phyloP scores from a whole-genome alignment of 2,329 filamentous ascomycete species.

The Tolypocladium nubicola region DNA sequence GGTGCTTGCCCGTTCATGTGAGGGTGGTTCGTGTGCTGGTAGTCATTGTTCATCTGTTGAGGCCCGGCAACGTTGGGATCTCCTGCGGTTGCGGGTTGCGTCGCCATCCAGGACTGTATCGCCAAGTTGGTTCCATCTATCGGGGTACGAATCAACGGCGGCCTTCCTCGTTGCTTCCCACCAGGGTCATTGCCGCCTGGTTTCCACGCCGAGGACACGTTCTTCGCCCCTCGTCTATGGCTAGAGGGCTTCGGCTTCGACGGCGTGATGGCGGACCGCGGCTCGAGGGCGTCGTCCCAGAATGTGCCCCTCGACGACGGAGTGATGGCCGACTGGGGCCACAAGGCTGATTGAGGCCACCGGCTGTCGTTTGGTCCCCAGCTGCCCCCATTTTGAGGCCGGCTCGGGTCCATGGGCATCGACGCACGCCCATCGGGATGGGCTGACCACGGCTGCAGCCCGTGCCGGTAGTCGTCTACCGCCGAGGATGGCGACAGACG shows the following conservation, averaged over 20 bases:
- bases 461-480: conserved; percentile 25
- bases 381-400: conserved; percentile 13
- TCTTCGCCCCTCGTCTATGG: conserved; percentile 63
- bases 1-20: not conserved
- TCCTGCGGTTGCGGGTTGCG: conserved; percentile 29
- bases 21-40: not conserved
- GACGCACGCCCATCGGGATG: conserved; percentile 28
- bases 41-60: not conserved
- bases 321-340: conserved; percentile 71
- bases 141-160: conserved; percentile 54
- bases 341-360: conserved; percentile 67
- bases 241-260: conserved; percentile 37
- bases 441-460: conserved; percentile 33
- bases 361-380: conserved; percentile 38
- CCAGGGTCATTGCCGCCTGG: conserved; percentile 49
- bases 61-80: conserved; percentile 14
- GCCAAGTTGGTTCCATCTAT: conserved; percentile 60
- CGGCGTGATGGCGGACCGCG: conserved; percentile 64
- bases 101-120: conserved; percentile 46
- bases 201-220: conserved; percentile 86
- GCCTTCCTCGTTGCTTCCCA: conserved; percentile 68
- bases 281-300: conserved; percentile 49
- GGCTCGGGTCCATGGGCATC: conserved; percentile 25
- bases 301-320: conserved; percentile 44
- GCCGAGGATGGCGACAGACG: conserved; percentile 44